phyloP scores from a whole-genome alignment of 352 stramenopile species.

The Elongisporangium prolatum region DNA sequence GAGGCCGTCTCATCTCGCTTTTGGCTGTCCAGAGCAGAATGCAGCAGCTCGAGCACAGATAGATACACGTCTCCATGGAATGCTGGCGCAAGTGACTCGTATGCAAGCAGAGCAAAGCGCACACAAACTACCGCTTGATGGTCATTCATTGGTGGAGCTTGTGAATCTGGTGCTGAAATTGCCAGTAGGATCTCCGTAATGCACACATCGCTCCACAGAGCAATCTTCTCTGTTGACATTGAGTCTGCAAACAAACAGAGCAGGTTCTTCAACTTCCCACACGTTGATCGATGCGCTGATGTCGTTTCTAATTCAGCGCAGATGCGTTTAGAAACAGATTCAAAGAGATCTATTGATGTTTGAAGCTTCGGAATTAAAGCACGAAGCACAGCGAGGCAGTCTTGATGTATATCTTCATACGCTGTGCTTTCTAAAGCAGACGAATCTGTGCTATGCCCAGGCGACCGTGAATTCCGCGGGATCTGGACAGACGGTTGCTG shows the following conservation, averaged over 20 bases:
- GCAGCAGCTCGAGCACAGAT: conserved; percentile 47
- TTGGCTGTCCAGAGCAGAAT: conserved; percentile 36
- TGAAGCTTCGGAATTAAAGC: too few relatives aligned
- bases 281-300: not conserved
- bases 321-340: not conserved
- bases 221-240: conserved; percentile 20
- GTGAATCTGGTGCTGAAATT: conserved; percentile 19
- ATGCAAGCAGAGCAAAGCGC: conserved; percentile 49
- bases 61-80: conserved; percentile 67
- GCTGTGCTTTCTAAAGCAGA: not conserved
- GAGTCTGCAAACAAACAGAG: conserved; percentile 18
- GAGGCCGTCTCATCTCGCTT: conserved; percentile 8
- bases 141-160: conserved; percentile 1
- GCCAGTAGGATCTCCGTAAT: conserved; percentile 48
- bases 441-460: not conserved
- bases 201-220: conserved; percentile 53
- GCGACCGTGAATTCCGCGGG: not conserved
- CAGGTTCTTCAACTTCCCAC: conserved; percentile 11
- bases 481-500: not conserved
- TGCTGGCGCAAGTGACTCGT: conserved; percentile 32
- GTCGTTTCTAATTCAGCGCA: not conserved
- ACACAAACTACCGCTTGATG: conserved; percentile 23
- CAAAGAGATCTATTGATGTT: not conserved
- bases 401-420: not conserved
- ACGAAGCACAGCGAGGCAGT: not conserved